phyloP scores from a whole-genome alignment of 139 green algal species.

The Deuterostichococcus epilithicus region DNA sequence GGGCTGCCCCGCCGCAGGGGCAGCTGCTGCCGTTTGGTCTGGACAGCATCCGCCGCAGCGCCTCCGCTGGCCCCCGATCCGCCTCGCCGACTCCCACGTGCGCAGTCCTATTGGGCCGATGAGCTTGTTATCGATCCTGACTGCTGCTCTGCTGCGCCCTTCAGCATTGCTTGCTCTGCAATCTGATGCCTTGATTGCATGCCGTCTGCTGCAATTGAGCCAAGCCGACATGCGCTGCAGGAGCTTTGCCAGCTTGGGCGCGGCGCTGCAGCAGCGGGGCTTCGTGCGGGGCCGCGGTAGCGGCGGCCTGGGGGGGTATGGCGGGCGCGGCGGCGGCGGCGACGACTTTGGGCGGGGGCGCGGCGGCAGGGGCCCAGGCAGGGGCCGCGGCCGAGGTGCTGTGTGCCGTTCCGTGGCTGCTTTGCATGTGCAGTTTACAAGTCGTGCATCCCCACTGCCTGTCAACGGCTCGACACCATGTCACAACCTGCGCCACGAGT shows the following conservation, averaged over 20 bases:
- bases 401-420: conserved; percentile 9
- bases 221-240: too few species aligned
- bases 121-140: not conserved
- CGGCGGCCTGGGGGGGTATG: not conserved
- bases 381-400: not conserved
- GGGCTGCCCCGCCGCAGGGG: not conserved
- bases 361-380: not conserved
- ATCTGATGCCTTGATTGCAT: too few species aligned
- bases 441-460: not conserved
- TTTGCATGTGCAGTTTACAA: not conserved
- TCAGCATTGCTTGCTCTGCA: not conserved
- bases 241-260: not conserved
- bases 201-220: too few species aligned
- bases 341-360: conserved; percentile 1
- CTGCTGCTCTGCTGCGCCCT: not conserved
- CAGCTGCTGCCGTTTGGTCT: not conserved
- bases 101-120: not conserved
- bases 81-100: not conserved
- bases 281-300: not conserved
- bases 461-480: not conserved
- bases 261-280: not conserved
- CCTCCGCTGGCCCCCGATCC: not conserved
- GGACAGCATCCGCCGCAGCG: not conserved
- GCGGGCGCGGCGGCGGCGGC: conserved; percentile 4
- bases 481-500: not conserved